Percentiles rank a stretch among this genome's conserved stretches.
phyloP scores from a whole-genome alignment of 331 rosid species.

The Telfairia occidentalis region DNA sequence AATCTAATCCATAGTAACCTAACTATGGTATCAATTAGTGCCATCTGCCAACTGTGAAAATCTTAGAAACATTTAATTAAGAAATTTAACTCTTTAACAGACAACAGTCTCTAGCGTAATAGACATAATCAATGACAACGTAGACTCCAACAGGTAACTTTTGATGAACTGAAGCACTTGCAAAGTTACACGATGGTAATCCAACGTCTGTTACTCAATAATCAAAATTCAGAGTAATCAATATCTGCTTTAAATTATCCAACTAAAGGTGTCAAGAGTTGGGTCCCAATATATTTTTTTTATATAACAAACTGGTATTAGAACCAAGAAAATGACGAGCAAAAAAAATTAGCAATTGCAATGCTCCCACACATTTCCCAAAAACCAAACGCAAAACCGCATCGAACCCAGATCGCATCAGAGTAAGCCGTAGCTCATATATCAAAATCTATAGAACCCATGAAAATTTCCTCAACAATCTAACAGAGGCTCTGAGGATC shows the following conservation, averaged over 20 bases:
- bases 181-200: neutral
- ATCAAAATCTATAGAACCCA: conserved; percentile 2
- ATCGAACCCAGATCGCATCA: neutral
- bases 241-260: neutral
- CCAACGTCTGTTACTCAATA: neutral
- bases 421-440: neutral
- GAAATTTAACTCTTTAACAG: neutral
- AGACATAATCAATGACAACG: neutral
- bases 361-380: neutral
- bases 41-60: neutral
- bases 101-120: neutral
- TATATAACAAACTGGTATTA: neutral
- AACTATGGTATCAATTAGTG: neutral
- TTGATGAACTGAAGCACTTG: neutral
- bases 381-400: neutral
- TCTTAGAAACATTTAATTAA: neutral
- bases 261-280: neutral
- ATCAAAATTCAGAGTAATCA: neutral
- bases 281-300: neutral
- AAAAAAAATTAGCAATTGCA: neutral
- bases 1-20: neutral
- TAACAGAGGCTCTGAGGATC: neutral
- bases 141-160: neutral
- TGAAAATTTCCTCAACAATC: neutral
- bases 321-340: neutral